Conservation (phyloP, 129 eudicot genomes). For the Solidago caesia region DNA sequence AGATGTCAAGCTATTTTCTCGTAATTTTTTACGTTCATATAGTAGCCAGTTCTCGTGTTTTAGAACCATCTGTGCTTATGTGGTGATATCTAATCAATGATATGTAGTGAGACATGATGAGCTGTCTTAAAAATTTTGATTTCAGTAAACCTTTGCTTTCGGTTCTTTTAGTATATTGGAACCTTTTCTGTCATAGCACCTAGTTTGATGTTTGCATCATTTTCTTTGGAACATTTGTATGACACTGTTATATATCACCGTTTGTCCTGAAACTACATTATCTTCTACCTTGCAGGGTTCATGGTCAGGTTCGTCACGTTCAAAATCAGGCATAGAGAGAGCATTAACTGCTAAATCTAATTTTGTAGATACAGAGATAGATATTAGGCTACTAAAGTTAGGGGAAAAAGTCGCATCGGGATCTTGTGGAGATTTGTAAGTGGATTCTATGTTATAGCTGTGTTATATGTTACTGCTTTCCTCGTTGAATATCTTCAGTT, state of each 20-base stretch:
- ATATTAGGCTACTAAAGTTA: constrained; percentile 59
- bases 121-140: neutral
- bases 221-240: neutral
- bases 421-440: constrained; percentile 86
- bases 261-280: constrained; percentile 10
- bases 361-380: constrained; percentile 70
- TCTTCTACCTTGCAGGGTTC: constrained; percentile 27
- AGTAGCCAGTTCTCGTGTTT: too few relatives aligned
- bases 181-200: neutral
- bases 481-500: constrained; percentile 5
- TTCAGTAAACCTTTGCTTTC: neutral
- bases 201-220: neutral
- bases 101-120: neutral
- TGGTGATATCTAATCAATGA: neutral
- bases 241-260: neutral
- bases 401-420: constrained; percentile 76
- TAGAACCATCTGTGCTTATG: neutral
- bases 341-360: constrained; percentile 37
- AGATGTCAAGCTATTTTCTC: too few relatives aligned
- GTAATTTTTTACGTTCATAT: too few relatives aligned
- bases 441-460: constrained; percentile 18
- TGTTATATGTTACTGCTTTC: neutral
- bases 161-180: neutral
- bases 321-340: constrained; percentile 46
- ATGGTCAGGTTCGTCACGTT: constrained; percentile 54